Percentiles rank a stretch among this genome's conserved stretches.
Conservation (phyloP, 768 basidiomycete genomes). For the Boletellus ananas region DNA sequence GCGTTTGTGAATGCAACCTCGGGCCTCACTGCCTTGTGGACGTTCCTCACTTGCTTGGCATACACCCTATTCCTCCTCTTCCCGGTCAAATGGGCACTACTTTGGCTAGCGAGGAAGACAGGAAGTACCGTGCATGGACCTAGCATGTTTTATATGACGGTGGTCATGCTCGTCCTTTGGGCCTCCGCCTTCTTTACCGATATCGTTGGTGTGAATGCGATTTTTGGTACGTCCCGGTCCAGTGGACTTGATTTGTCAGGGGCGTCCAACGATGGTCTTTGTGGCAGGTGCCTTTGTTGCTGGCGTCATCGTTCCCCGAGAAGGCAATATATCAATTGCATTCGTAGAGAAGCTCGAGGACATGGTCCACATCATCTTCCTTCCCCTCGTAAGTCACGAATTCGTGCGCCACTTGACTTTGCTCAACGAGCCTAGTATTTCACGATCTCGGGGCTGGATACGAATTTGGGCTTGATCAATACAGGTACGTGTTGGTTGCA, state of each 20-base stretch:
- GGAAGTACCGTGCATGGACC: conserved; percentile 83
- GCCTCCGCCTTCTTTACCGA: conserved; percentile 91
- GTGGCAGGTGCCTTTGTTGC: conserved; percentile 71
- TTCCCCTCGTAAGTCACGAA: conserved; percentile 65
- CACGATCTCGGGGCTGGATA: conserved; percentile 88
- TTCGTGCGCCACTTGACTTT: not conserved
- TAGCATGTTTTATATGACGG: conserved; percentile 84
- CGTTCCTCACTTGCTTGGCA: conserved; percentile 74
- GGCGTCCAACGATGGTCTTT: not conserved
- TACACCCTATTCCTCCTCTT: conserved; percentile 79
- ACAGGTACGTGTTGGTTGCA: conserved; percentile 42
- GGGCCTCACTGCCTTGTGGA: conserved; percentile 81
- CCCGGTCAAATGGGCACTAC: conserved; percentile 55
- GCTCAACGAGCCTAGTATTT: conserved; percentile 64
- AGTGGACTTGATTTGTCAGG: not conserved
- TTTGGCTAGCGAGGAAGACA: conserved; percentile 71
- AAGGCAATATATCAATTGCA: conserved; percentile 78
- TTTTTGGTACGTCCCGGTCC: conserved; percentile 58
- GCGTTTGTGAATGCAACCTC: conserved; percentile 87
- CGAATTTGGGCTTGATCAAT: conserved; percentile 81
- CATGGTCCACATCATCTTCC: conserved; percentile 84
- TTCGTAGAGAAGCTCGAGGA: conserved; percentile 95
- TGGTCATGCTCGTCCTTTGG: conserved; percentile 77
- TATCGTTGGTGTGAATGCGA: conserved; percentile 89
- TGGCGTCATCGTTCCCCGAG: conserved; percentile 80